Base-by-base conservation (phyloP, 345 rosid genomes). In the Populus ilicifolia region DNA sequence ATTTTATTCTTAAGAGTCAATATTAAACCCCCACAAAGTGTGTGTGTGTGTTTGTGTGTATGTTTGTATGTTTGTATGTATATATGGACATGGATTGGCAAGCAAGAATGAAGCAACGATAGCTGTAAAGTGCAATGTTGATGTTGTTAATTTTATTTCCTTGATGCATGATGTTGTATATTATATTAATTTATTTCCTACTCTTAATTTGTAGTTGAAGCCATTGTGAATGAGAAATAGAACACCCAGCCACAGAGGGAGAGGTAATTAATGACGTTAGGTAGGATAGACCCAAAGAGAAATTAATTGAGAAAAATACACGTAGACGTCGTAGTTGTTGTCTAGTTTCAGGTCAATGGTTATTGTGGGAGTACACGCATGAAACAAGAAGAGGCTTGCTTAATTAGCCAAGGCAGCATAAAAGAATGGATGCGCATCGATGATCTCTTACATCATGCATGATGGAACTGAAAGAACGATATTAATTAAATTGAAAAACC, bases 311-410 rank as follows among this genome's bases (percentile, higher is more conserved):
- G 65, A 27, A 23, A 5, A 29, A 35, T 21, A 29, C 44, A 72
- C 35, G 36, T 30, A 30, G 29, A 27, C 29, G 33, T 30, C 0
- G 56, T 33, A 5, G 56, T 20, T 50, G 56, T 17, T 50, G 56
- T 50, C 56, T 50, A 18, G 56, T 20, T 20, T 54, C 54, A 33
- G 46, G 75, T 72, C 75, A 54, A 72, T 72, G 75, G 30, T 46
- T 41, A 52, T 1, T 5, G n/a, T 18, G n/a, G 17, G 56, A 6
- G 6, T 50, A 0, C 8, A 50, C 6, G 10, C 43, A 33, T 33
- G 5, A 9, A 20, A 52, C 59, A 20, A 52, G 18, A 20, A 6
- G 23, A 52, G 59, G 20, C 59, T 20, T 20, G 2, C 18, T 17
- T 20, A 18, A 52, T 52, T 46, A 14, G 50, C 16, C 14, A 46